phyloP scores from a whole-genome alignment of 331 rosid species.

The Pyracantha coccinea region DNA sequence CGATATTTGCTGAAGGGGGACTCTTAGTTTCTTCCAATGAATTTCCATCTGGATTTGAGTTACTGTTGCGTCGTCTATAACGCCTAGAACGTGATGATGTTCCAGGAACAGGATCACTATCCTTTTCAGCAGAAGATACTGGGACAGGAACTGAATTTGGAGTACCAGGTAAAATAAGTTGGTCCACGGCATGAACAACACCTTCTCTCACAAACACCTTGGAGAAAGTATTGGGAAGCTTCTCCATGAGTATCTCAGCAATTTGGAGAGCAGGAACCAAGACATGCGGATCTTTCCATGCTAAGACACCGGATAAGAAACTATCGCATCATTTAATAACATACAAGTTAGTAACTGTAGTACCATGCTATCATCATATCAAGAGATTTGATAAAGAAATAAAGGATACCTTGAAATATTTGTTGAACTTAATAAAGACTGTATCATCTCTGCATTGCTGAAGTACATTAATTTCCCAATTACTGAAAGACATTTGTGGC shows the following conservation, averaged over 20 bases:
- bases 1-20: slow-evolving; percentile 51
- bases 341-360: slow-evolving; percentile 4
- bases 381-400: slow-evolving; percentile 8
- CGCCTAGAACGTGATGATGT: slow-evolving; percentile 82
- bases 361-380: not conserved
- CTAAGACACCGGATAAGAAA: slow-evolving; percentile 92
- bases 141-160: slow-evolving; percentile 43
- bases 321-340: slow-evolving; percentile 32
- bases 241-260: slow-evolving; percentile 96
- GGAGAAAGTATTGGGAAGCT: slow-evolving; percentile 78
- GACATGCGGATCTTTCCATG: slow-evolving; percentile 97
- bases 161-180: slow-evolving; percentile 63
- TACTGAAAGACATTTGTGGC: slow-evolving; percentile 88
- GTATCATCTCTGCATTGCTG: slow-evolving; percentile 94
- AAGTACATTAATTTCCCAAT: slow-evolving; percentile 94
- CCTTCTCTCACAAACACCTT: slow-evolving; percentile 96
- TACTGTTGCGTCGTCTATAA: slow-evolving; percentile 70
- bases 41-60: slow-evolving; percentile 62
- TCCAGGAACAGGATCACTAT: slow-evolving; percentile 56
- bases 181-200: slow-evolving; percentile 96
- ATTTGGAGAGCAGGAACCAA: slow-evolving; percentile 91
- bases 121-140: slow-evolving; percentile 65
- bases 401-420: slow-evolving; percentile 77
- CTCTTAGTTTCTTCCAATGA: slow-evolving; percentile 59
- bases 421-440: slow-evolving; percentile 67